These are phyloP conservation scores for Trypanosoma scelopori DNA, from an alignment of 208 protist genomes.

Conservation along the genomic window DNA sequence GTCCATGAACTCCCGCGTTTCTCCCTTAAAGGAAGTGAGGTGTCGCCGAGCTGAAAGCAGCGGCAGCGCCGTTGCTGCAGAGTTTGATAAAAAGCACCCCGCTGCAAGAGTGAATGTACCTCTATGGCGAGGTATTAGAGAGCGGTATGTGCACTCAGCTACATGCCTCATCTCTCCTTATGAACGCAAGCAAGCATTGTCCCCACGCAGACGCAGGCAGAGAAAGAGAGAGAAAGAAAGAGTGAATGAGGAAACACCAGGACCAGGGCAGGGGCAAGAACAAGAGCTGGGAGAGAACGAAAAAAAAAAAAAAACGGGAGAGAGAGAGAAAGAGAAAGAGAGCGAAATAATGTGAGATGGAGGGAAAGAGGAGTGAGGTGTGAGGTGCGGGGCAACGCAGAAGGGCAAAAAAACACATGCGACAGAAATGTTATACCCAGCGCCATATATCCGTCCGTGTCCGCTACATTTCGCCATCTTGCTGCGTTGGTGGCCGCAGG, in stretches of 20 bases:
- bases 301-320: constrained; percentile 10
- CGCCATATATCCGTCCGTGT: neutral
- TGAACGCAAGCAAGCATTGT: neutral
- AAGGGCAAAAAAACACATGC: constrained; percentile 6
- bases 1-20: constrained; percentile 42
- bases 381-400: neutral
- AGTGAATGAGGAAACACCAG: too few species aligned
- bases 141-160: neutral
- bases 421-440: too few species aligned
- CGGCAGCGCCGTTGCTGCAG: neutral
- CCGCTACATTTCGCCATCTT: too few species aligned
- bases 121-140: neutral
- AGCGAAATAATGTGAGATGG: neutral
- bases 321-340: neutral
- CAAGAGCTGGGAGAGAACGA: neutral
- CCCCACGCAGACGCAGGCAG: too few species aligned
- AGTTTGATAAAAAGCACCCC: neutral
- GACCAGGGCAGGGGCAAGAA: neutral
- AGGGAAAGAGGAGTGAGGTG: neutral
- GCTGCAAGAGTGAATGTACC: neutral
- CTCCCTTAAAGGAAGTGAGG: constrained; percentile 52
- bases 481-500: too few species aligned
- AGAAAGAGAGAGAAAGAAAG: too few species aligned
- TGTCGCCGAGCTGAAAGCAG: constrained; percentile 13
- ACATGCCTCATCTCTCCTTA: neutral